Evolutionary conservation across 1,139 yeast species (phyloP).

Genomic region (Pichia norvegensis): DNA sequence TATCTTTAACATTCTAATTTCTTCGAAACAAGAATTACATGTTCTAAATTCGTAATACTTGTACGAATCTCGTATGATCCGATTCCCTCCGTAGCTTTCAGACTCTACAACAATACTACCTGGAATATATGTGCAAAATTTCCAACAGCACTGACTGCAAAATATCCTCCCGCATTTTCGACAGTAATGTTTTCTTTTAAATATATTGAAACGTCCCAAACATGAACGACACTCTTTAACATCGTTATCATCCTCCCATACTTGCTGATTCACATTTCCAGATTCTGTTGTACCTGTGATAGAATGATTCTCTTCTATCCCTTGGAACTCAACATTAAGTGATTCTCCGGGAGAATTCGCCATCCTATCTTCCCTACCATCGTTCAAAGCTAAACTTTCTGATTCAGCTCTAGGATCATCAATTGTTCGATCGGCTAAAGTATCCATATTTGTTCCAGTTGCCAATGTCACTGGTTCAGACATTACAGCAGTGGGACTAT

Average conservation of each 20-base stretch:
- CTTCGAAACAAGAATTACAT: slow-evolving; percentile 64
- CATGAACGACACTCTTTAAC: slow-evolving; percentile 60
- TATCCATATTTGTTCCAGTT: too few species aligned
- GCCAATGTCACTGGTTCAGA: too few species aligned
- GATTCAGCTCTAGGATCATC: too few species aligned
- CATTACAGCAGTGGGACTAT: too few species aligned
- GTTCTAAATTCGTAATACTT: slow-evolving; percentile 37
- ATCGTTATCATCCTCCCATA: slow-evolving; percentile 76
- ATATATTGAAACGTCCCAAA: slow-evolving; percentile 46
- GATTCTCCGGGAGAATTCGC: background rate
- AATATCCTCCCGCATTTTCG: slow-evolving; percentile 75
- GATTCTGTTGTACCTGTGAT: background rate
- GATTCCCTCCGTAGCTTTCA: slow-evolving; percentile 13
- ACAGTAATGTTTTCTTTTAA: slow-evolving; percentile 86
- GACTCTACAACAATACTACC: slow-evolving; percentile 43
- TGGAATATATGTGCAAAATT: slow-evolving; percentile 37
- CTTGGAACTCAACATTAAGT: too few species aligned
- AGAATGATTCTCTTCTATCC: too few species aligned
- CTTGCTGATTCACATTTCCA: slow-evolving; percentile 28
- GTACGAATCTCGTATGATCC: slow-evolving; percentile 33
- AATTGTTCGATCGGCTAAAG: too few species aligned
- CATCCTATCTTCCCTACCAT: too few species aligned
- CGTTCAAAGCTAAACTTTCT: too few species aligned
- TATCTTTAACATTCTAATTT: slow-evolving; percentile 47
- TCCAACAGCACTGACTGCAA: slow-evolving; percentile 58